These are phyloP conservation scores for Diaporthe capsici DNA, from an alignment of 2,329 filamentous ascomycete genomes.

Conservation along the genomic window DNA sequence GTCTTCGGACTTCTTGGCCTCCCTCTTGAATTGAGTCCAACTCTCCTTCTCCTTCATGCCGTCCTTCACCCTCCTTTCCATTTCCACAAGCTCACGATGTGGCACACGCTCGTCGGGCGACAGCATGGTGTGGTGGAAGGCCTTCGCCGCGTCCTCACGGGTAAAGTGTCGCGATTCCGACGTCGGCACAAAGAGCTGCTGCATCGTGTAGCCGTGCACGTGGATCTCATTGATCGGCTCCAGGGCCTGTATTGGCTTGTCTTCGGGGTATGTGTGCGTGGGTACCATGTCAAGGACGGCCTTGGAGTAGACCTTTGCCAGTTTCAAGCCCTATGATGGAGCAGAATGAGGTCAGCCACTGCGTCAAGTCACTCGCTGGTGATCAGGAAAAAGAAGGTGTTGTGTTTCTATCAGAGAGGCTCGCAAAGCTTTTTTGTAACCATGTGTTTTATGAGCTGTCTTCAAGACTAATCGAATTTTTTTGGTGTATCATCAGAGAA, in stretches of 20 bases:
- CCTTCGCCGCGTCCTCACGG: slow-evolving; percentile 74
- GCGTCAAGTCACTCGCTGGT: slow-evolving; percentile 38
- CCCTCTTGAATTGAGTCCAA: slow-evolving; percentile 55
- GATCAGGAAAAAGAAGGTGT: slow-evolving; percentile 37
- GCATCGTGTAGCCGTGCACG: slow-evolving; percentile 72
- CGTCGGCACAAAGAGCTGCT: slow-evolving; percentile 76
- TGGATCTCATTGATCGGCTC: slow-evolving; percentile 76
- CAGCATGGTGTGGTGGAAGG: slow-evolving; percentile 72
- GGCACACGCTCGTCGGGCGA: slow-evolving; percentile 73
- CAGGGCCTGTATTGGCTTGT: slow-evolving; percentile 61
- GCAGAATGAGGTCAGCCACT: slow-evolving; percentile 43
- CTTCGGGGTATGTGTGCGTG: slow-evolving; percentile 68
- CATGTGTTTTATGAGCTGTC: slow-evolving; percentile 78
- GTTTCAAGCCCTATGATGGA: slow-evolving; percentile 75
- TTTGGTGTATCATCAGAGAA: slow-evolving; percentile 73
- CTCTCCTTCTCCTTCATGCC: slow-evolving; percentile 56
- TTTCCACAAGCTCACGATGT: slow-evolving; percentile 71
- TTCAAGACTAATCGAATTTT: slow-evolving; percentile 99
- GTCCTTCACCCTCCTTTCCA: slow-evolving; percentile 63
- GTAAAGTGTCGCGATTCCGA: slow-evolving; percentile 75
- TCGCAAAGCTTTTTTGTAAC: slow-evolving; percentile 86
- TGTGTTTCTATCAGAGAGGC: slow-evolving; percentile 74
- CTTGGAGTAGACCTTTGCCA: slow-evolving; percentile 82
- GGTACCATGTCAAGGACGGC: slow-evolving; percentile 88
- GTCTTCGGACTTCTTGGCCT: slow-evolving; percentile 56